Evolutionary conservation across 2,329 filamentous ascomycete species (phyloP), one percentile per base, ranked within the genome.

Genomic region (Aspergillus pseudonomiae): DNA sequence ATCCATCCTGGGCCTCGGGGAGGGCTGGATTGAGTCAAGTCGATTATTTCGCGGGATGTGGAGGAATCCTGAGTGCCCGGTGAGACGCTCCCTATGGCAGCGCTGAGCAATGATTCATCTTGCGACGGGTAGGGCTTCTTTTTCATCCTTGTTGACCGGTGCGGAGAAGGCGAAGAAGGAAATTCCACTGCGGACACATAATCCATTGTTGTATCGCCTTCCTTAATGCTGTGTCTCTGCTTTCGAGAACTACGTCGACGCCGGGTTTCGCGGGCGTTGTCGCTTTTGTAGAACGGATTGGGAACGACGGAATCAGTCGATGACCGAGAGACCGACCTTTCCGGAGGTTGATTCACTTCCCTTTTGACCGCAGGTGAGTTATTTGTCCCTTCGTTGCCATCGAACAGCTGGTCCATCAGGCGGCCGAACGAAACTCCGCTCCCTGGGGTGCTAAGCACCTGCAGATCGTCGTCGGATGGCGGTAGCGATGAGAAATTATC

Each of bases 1-100:
- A 75, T 71, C 74, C 73, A 76, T 6, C 74, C 70, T 4, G 70
- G 64, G 2, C 71, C 75, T 7, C 63, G 63, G 1, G 73, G 72
- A 24, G 76, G 75, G 63, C 77, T 80, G 14, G 74, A 75, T n/a
- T 72, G 67, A 10, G 78, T 80, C 50, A 80, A 66, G 61, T 80
- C 78, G 36, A 80, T 71, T 34, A 79, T 58, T 43, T 50, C 34
- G 11, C 16, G 66, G 30, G 72, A 66, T 39, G 64, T 50, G 26
- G 64, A 59, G 30, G 68, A 60, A 34, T 34, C 45, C 16, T 53
- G 39, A 16, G 56, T 48, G 30, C 12, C 58, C 48, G 36, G 61
- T 46, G n/a, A 52, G 53, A 62, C 46, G 36, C 57, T 64, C 5
- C 65, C 66, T 9, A 63, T 57, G 19, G 67, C 24, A 26, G 63